A percentile compares a stretch with the other conserved stretches of the same genome.
phyloP scores from a whole-genome alignment of 2,329 filamentous ascomycete species.

The Emericellopsis cladophorae region DNA sequence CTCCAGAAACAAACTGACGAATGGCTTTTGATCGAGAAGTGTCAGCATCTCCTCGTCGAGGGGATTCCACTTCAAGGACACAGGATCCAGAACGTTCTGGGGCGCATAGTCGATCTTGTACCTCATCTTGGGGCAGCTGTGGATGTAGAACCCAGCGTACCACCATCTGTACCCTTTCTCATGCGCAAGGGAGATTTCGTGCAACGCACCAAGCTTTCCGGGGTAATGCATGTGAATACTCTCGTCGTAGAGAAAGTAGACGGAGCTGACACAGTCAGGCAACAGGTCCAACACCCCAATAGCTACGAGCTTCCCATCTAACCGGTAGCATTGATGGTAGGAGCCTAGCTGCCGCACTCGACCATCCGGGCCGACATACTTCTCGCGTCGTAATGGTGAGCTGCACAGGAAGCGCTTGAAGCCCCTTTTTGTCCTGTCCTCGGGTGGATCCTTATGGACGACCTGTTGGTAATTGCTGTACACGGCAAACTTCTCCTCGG shows the following conservation, averaged over 20 bases:
- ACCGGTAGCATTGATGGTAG: slow-evolving; percentile 70
- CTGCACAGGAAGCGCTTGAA: slow-evolving; percentile 65
- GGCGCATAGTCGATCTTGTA: slow-evolving; percentile 75
- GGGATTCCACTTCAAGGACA: slow-evolving; percentile 47
- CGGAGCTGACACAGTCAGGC: slow-evolving; percentile 64
- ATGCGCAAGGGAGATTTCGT: slow-evolving; percentile 57
- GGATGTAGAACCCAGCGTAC: slow-evolving; percentile 75
- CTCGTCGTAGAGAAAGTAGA: slow-evolving; percentile 74
- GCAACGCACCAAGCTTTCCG: slow-evolving; percentile 63
- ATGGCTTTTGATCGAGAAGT: slow-evolving; percentile 41
- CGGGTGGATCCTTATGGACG: slow-evolving; percentile 55
- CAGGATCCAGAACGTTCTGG: slow-evolving; percentile 61
- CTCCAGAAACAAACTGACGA: slow-evolving; percentile 33
- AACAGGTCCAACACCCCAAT: slow-evolving; percentile 67
- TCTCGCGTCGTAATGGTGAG: slow-evolving; percentile 47
- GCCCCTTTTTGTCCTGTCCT: slow-evolving; percentile 43
- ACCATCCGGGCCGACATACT: slow-evolving; percentile 30
- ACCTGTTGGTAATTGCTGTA: slow-evolving; percentile 64
- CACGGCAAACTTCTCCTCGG: slow-evolving; percentile 61
- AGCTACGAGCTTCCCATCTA: slow-evolving; percentile 65
- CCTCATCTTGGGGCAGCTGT: slow-evolving; percentile 68
- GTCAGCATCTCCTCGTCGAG: slow-evolving; percentile 38
- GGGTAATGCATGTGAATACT: slow-evolving; percentile 58
- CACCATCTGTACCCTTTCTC: slow-evolving; percentile 64
- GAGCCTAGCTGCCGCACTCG: slow-evolving; percentile 50